Evolutionary conservation across 2,329 filamentous ascomycete genomes (phyloP), one percentile per base, ranked within the genome.

Genomic region (Ascochyta clinopodiicola): DNA sequence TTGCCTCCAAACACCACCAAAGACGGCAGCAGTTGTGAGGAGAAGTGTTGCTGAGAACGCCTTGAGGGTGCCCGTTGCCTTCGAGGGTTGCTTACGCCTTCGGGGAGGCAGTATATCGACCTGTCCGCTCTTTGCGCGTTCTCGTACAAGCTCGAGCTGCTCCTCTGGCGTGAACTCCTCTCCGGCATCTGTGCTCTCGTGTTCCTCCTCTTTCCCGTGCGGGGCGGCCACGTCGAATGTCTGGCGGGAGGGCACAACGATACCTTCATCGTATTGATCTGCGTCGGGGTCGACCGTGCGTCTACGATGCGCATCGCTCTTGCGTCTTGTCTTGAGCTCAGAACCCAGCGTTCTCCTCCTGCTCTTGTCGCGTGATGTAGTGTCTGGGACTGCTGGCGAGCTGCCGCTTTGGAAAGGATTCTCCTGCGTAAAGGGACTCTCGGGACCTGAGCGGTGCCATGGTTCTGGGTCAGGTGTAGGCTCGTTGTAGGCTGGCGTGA

Each of bases 131-230:
- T 79, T 78, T 4, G 83, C 84, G 45, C 88, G 84, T 61, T 93
- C 89, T 46, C 83, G 82, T n/a, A 88, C 85, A 40, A 96, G 79
- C 60, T 92, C 92, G 12, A 96, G 79, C 61, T 75, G 90, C 70
- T 91, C 94, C 60, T 97, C 92, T 0, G 93, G 91, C 0, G 93
- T 96, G 63, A 98, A 99, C 69, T 99, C 95, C 74, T 98, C 95
- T 3, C 90, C 91, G 0, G 88, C 82, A 57, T 92, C 88, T 6
- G 91, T 72, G 12, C 77, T 68, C 46, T 80, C 77, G 2, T 44
- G 35, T 9, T 63, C 57, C 15, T 63, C 57, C 17, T 80, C 75
- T 40, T 75, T 75, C 24, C 76, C 42, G 44, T 79, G 78, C 35
- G 80, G 74, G 38, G 84, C 69, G 1, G 86, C 80, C 29, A 86